Base-by-base conservation (phyloP, 148 eudicot genomes). In the Rhododendron henanense region DNA sequence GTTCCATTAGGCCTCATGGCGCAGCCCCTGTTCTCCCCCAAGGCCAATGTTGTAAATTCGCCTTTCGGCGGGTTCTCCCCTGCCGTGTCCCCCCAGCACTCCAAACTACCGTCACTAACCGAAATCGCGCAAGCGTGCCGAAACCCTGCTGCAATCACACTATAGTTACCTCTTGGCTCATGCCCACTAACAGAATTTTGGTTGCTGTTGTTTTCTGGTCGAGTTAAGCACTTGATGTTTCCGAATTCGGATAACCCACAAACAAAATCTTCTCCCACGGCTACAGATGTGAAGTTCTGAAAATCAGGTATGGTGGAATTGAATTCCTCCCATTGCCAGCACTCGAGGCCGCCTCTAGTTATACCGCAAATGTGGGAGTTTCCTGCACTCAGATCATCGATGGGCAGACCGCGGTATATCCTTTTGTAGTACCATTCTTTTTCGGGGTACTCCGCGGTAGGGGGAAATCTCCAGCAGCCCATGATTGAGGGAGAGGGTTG, bases 321-420 rank as follows among this genome's bases (percentile, higher is more conserved):
- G 75, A 89, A 87, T 25, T 44, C 83, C 82, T 33, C 51, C 98
- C 95, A 87, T 76, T 85, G 94, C 99, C 99, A 96, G 78, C 99
- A 96, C 48, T 81, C 81, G 51, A 93, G 87, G 25, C n/a, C 31
- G 80, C 87, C 87, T 19, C 57, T 87, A 3, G 87, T 87, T 15
- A 91, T 39, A 10, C 99, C 99, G 82, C 99, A 96, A 85, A 96
- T 87, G 78, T 90, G 96, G 3, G 91, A 84, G 85, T 88, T 89
- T 37, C 97, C 94, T 10, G 93, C 85, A 18, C 78, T 87, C 53
- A 96, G 83, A n/a, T 96, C 93, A 67, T 88, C 88, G 71, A 95
- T 48, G 47, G 37, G 79, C 2, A 89, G 88, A 5, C 98, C 97
- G 0, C 0, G 41, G 61, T 95, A 95, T 55, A 96, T 87, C 55